Base-by-base conservation (phyloP, 75 land plant genomes). In the Chamaecyparis obtusa region DNA sequence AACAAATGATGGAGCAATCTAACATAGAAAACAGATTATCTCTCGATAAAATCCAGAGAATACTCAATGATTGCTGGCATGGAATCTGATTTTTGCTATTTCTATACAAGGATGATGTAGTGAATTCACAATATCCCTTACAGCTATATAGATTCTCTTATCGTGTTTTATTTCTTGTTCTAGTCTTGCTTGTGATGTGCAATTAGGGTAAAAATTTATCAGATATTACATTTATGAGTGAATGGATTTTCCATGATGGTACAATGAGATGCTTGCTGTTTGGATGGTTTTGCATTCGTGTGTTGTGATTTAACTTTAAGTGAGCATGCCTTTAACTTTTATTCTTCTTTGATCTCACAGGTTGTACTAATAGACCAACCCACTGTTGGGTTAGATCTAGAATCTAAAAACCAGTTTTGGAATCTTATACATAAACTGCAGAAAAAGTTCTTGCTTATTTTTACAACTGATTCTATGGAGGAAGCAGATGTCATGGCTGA, bases 401-500 rank as follows among this genome's bases (percentile, higher is more conserved):
- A 39, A 32, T 89, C 89, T 55, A 89, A 88, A 79, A 77, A 80
- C 44, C 89, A 57, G 77, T 89, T 89, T 49, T 89, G 89, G 89
- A 88, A 88, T 46, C 88, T 89, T 60, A 76, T 89, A 79, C 74
- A 57, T 51, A 89, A 89, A 81, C 84, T 82, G n/a, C 89, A 89
- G 83, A 89, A 88, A 30, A 77, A 88, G 67, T 88, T 78, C 36
- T 32, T 89, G 44, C 79, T 89, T 80, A 36, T 89, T 35, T 89
- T 89, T 33, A 88, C 89, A 55, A 89, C 89, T 17, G 89, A 89
- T 32, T 88, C 89, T 14, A 89, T 89, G 89, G 89, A 89, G 77
- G 89, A 89, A 69, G 89, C 89, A 33, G 89, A 89, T 88, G 46
- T 88, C 56, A 78, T 89, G 88, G 89, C 89, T 79, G 89, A 89